Percentiles rank a stretch among this genome's conserved stretches.
These are phyloP conservation scores for Puccinellia tenuiflora DNA, from an alignment of 176 grass and related monocot genomes.

Conservation along the genomic window DNA sequence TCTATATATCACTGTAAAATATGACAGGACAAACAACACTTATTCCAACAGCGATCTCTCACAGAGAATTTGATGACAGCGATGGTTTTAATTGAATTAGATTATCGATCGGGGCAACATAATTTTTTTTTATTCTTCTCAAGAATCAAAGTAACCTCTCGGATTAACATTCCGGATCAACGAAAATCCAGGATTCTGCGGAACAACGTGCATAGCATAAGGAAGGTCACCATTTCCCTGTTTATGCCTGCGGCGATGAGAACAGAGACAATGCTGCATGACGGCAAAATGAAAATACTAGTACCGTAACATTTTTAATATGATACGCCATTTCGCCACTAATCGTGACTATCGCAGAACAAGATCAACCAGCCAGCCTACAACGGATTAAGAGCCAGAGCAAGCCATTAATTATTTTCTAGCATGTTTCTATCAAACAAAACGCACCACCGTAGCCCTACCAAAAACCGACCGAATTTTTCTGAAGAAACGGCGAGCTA, in stretches of 20 bases:
- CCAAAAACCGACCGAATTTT: background rate
- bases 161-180: background rate
- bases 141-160: background rate
- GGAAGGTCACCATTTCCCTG: background rate
- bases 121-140: background rate
- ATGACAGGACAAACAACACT: background rate
- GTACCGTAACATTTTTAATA: too few relatives aligned
- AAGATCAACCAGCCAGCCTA: too few relatives aligned
- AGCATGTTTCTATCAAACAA: background rate
- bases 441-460: background rate
- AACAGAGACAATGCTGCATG: too few relatives aligned
- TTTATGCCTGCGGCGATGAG: background rate
- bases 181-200: background rate
- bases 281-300: too few relatives aligned
- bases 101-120: background rate
- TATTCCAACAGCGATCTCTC: background rate
- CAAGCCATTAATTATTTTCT: background rate
- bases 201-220: background rate
- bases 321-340: too few relatives aligned
- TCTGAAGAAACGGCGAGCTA: background rate
- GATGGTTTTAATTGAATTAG: constrained; percentile 3
- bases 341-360: too few relatives aligned
- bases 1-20: background rate
- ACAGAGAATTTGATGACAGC: background rate
- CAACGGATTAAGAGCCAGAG: background rate